Conservation (phyloP, 2,329 filamentous ascomycete species). For the Leptographium procerum region DNA sequence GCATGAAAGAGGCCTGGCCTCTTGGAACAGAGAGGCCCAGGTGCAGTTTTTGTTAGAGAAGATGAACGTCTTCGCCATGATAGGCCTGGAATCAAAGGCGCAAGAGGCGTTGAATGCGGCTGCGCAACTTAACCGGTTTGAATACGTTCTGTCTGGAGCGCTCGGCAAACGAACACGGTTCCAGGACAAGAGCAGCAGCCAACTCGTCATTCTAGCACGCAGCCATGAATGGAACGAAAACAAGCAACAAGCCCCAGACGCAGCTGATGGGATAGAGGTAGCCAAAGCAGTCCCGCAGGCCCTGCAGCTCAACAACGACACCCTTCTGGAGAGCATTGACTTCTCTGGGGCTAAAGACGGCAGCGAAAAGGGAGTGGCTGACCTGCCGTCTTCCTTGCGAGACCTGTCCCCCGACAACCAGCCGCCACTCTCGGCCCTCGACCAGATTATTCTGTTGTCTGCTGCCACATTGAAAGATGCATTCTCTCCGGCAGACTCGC, state of each 20-base stretch:
- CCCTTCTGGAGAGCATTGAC: constrained; percentile 74
- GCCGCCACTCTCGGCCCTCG: constrained; percentile 68
- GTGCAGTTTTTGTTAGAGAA: constrained; percentile 71
- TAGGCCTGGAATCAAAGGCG: constrained; percentile 70
- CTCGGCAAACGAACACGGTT: constrained; percentile 77
- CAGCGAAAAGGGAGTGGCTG: constrained; percentile 9
- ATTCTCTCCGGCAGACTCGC: constrained; percentile 65
- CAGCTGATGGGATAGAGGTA: background rate
- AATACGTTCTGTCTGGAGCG: constrained; percentile 74
- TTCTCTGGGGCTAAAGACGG: constrained; percentile 40
- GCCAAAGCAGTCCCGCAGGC: constrained; percentile 44
- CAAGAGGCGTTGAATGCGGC: constrained; percentile 59
- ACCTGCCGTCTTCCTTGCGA: constrained; percentile 50
- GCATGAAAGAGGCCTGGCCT: background rate
- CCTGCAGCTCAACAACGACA: constrained; percentile 81
- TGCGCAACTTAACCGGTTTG: constrained; percentile 54
- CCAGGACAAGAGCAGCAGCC: constrained; percentile 70
- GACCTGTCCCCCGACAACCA: constrained; percentile 67
- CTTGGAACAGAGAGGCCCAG: constrained; percentile 36
- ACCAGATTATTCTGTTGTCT: constrained; percentile 82
- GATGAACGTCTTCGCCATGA: constrained; percentile 71
- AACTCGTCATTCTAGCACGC: constrained; percentile 73
- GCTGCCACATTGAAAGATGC: constrained; percentile 84
- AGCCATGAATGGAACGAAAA: constrained; percentile 8
- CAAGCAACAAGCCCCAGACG: constrained; percentile 15